Evolutionary conservation across 2,329 filamentous ascomycete genomes (phyloP).

Genomic region (Penicillium digitatum): DNA sequence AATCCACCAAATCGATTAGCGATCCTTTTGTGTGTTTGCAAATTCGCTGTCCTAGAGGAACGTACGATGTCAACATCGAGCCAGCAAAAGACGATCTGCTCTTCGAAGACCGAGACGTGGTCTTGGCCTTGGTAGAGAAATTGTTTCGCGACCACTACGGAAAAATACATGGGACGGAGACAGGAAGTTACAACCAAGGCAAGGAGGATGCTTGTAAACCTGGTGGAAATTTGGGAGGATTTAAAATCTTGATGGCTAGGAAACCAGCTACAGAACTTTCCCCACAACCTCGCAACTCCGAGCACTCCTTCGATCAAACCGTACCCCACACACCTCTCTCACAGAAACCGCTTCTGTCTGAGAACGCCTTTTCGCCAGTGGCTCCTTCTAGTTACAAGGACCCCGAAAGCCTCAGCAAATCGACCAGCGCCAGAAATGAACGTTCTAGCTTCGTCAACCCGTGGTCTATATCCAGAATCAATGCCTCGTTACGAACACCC

Average conservation of each 20-base stretch:
- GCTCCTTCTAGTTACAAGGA: background rate
- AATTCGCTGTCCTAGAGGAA: conserved; percentile 50
- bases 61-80: conserved; percentile 61
- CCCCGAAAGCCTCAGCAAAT: background rate
- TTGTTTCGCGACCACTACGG: conserved; percentile 45
- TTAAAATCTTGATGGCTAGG: conserved; percentile 16
- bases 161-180: conserved; percentile 12
- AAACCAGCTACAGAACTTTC: background rate
- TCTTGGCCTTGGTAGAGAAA: conserved; percentile 45
- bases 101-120: conserved; percentile 47
- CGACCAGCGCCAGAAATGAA: background rate
- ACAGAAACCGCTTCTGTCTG: background rate
- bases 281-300: background rate
- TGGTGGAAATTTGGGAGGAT: background rate
- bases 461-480: conserved; percentile 16
- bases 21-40: conserved; percentile 57
- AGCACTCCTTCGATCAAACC: background rate
- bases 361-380: background rate
- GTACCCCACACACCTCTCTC: background rate
- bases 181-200: background rate
- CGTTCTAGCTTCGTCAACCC: conserved; percentile 10
- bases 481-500: conserved; percentile 14
- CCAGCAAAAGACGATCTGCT: conserved; percentile 61
- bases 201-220: background rate
- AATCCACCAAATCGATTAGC: conserved; percentile 30